Base-by-base conservation (phyloP, 371 early-diverging fungal genomes). In the Mucor plumbeus region DNA sequence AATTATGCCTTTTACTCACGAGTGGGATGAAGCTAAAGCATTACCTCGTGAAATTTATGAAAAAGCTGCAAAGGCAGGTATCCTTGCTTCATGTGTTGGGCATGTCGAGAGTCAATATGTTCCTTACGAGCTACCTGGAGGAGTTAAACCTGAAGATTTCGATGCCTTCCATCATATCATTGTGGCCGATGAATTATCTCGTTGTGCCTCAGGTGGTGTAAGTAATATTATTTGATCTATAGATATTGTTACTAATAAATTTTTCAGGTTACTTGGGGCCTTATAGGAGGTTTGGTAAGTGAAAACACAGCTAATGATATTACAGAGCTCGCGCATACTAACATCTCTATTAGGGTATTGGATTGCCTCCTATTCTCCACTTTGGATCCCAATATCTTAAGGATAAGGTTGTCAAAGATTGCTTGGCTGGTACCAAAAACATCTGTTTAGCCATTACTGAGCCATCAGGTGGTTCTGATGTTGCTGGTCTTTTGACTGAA, bases 401-500 rank as follows among this genome's bases (percentile, higher is more conserved):
- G 73, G 69, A 87, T 8, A 84, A 83, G 56, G 85, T 91, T 7
- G 82, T 89, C 5, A 73, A 68, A 15, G 88, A 80, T 10, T 84
- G 87, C 59, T 67, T 91, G 14, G 55, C 71, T 10, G 93, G 93
- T 54, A 69, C 72, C 21, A 90, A 91, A 77, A 76, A 77, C 63
- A 91, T 91, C 40, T 90, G 91, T 68, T 67, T 91, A 63, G 79
- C 81, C 10, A 88, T 91, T 58, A 90, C 91, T 6, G 91, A 90
- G 60, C 91, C 91, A 26, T 72, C 76, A 35, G 91, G 87, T 40
- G 91, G 91, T 7, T 88, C 88, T 0, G 96, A 95, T 80, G 96
- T 96, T 0, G 96, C 96, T 36, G 90, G 88, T 70, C 79, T 96
- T 36, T 73, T 75, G 17, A 87, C 88, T 14, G 90, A 90, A 64